phyloP scores from a whole-genome alignment of 2,329 filamentous ascomycete species.

The Exophiala dermatitidis region DNA sequence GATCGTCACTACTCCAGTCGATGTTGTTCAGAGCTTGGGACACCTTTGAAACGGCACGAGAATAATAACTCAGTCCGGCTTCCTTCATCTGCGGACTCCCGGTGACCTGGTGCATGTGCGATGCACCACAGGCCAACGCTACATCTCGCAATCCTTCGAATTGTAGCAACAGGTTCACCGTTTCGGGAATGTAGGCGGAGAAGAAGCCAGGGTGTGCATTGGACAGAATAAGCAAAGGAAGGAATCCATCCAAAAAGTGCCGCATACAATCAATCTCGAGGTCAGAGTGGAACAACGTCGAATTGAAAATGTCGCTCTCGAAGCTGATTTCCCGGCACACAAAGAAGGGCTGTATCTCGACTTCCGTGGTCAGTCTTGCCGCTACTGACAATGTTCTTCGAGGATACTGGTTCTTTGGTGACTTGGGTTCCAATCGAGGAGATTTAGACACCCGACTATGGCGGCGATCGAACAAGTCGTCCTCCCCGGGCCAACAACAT shows the following conservation, averaged over 20 bases:
- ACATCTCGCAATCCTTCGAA: slow-evolving; percentile 16
- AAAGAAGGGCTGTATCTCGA: neutral
- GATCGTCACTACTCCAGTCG: slow-evolving; percentile 14
- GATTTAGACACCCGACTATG: slow-evolving; percentile 11
- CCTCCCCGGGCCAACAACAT: slow-evolving; percentile 16
- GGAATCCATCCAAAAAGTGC: slow-evolving; percentile 9
- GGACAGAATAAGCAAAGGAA: slow-evolving; percentile 12
- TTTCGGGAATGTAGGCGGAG: slow-evolving; percentile 10
- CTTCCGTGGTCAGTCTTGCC: neutral
- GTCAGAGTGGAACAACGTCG: slow-evolving; percentile 10
- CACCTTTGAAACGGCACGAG: slow-evolving; percentile 10
- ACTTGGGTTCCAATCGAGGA: neutral
- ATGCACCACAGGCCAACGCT: slow-evolving; percentile 16
- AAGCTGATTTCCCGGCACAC: slow-evolving; percentile 12
- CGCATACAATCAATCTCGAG: slow-evolving; percentile 17
- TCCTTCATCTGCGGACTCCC: slow-evolving; percentile 12
- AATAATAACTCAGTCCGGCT: slow-evolving; percentile 13
- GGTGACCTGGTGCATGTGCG: slow-evolving; percentile 6
- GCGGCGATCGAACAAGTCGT: slow-evolving; percentile 16
- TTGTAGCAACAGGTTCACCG: slow-evolving; percentile 11
- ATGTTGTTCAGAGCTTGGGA: slow-evolving; percentile 11
- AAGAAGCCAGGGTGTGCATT: slow-evolving; percentile 14
- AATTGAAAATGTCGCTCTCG: slow-evolving; percentile 12
- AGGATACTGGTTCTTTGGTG: neutral
- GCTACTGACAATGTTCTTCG: neutral